These are phyloP conservation scores for Monascus ruber DNA, from an alignment of 2,329 filamentous ascomycete genomes.

Conservation along the genomic window DNA sequence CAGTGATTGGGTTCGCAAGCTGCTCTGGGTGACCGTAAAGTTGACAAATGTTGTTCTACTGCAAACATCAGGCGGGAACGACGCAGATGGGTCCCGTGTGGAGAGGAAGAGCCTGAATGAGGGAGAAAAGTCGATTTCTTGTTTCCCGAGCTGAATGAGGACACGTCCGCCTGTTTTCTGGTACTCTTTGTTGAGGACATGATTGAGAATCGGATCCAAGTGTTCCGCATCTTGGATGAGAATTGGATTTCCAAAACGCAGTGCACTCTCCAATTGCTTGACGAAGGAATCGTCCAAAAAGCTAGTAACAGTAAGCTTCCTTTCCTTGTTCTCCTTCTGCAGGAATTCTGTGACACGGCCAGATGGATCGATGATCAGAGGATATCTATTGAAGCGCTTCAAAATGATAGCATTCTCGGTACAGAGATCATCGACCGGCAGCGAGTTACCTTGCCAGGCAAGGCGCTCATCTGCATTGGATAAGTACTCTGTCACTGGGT, in stretches of 20 bases:
- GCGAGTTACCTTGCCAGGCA: constrained; percentile 83
- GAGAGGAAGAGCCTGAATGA: constrained; percentile 92
- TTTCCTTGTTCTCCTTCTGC: constrained; percentile 86
- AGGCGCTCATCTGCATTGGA: constrained; percentile 93
- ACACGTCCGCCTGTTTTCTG: constrained; percentile 97
- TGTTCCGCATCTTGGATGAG: constrained; percentile 97
- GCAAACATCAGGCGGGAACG: constrained; percentile 93
- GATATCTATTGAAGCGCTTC: constrained; percentile 96
- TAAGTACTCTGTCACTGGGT: constrained; percentile 89
- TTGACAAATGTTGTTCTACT: constrained; percentile 98
- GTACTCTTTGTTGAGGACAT: constrained; percentile 98
- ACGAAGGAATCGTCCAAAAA: constrained; percentile 97
- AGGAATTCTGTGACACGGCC: constrained; percentile 90
- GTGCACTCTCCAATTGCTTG: constrained; percentile 91
- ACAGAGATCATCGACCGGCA: constrained; percentile 94
- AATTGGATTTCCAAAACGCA: constrained; percentile 96
- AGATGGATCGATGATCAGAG: constrained; percentile 94
- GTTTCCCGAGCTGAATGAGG: constrained; percentile 93
- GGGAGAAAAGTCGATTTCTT: constrained; percentile 98
- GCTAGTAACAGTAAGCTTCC: constrained; percentile 89
- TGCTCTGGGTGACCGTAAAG: constrained; percentile 98
- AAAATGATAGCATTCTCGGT: constrained; percentile 97
- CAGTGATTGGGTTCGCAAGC: constrained; percentile 91
- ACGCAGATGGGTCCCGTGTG: constrained; percentile 89
- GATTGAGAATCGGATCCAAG: constrained; percentile 91